These are phyloP conservation scores for Exsudoporus frostii DNA, from an alignment of 768 basidiomycete species.

Conservation along the genomic window DNA sequence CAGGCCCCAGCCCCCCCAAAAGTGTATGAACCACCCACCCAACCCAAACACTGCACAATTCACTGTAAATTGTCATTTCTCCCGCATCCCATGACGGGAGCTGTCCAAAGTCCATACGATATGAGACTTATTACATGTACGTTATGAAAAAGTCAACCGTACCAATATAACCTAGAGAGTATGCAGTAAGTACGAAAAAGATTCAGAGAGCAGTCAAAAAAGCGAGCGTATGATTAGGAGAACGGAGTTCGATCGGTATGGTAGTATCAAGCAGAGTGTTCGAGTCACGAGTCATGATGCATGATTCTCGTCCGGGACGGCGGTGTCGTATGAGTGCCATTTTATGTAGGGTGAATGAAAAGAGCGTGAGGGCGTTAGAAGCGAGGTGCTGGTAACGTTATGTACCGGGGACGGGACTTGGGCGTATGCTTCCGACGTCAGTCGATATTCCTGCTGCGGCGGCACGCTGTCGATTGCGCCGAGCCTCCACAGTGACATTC, in stretches of 20 bases:
- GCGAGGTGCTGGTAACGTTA: slow-evolving; percentile 18
- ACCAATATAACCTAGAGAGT: slow-evolving; percentile 16
- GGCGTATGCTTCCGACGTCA: slow-evolving; percentile 6
- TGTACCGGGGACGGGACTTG: slow-evolving; percentile 10
- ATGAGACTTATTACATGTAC: too few relatives aligned
- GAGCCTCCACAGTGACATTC: slow-evolving; percentile 73
- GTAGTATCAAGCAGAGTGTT: slow-evolving; percentile 3
- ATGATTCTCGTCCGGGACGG: slow-evolving; percentile 29
- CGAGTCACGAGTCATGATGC: too few relatives aligned
- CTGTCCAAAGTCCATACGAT: too few relatives aligned
- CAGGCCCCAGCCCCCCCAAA: too few relatives aligned
- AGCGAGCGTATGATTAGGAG: slow-evolving; percentile 22
- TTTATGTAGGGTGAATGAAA: slow-evolving; percentile 20
- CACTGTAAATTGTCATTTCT: too few relatives aligned
- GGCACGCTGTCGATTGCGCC: slow-evolving; percentile 27
- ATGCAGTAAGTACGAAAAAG: slow-evolving; percentile 3
- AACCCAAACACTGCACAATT: too few relatives aligned
- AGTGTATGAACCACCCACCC: too few relatives aligned
- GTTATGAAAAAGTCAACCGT: neutral
- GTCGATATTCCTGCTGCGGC: slow-evolving; percentile 11
- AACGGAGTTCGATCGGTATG: slow-evolving; percentile 13
- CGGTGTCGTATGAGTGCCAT: slow-evolving; percentile 29
- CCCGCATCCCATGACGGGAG: too few relatives aligned
- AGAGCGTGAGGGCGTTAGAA: slow-evolving; percentile 17
- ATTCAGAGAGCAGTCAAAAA: neutral